Conservation (phyloP, 148 eudicot species). For the Camellia sinensis region DNA sequence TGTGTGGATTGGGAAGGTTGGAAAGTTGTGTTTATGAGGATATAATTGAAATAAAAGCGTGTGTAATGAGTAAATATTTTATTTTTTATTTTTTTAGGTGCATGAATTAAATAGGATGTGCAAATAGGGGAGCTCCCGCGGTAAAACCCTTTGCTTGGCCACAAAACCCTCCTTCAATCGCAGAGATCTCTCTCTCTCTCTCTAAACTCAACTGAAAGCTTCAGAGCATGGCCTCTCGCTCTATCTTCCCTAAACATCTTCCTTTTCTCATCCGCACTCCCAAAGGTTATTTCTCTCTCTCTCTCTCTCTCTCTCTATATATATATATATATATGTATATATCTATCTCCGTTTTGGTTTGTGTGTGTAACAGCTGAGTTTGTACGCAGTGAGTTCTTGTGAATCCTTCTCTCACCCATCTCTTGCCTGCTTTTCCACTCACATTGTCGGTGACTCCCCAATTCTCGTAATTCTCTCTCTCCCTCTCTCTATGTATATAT, state of each 20-base stretch:
- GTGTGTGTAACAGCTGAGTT: not conserved
- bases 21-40: too few relatives aligned
- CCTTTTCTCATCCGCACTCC: slow-evolving; percentile 2
- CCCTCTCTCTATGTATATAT: not conserved
- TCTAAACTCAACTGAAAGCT: too few relatives aligned
- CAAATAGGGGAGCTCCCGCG: too few relatives aligned
- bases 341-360: not conserved
- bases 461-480: slow-evolving; percentile 37
- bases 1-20: too few relatives aligned
- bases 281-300: slow-evolving; percentile 21
- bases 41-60: too few relatives aligned
- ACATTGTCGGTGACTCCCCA: slow-evolving; percentile 44
- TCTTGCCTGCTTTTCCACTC: slow-evolving; percentile 44
- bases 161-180: too few relatives aligned
- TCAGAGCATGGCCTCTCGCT: slow-evolving; percentile 8
- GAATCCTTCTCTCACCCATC: slow-evolving; percentile 9
- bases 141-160: too few relatives aligned
- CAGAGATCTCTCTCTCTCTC: too few relatives aligned
- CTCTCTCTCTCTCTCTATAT: not conserved
- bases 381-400: slow-evolving; percentile 3
- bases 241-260: not conserved
- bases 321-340: not conserved
- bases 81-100: too few relatives aligned
- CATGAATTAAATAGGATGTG: too few relatives aligned
- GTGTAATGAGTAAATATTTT: too few relatives aligned